These are phyloP conservation scores for Cryptosporidium andersoni DNA, from an alignment of 169 alveolate genomes.

Conservation along the genomic window DNA sequence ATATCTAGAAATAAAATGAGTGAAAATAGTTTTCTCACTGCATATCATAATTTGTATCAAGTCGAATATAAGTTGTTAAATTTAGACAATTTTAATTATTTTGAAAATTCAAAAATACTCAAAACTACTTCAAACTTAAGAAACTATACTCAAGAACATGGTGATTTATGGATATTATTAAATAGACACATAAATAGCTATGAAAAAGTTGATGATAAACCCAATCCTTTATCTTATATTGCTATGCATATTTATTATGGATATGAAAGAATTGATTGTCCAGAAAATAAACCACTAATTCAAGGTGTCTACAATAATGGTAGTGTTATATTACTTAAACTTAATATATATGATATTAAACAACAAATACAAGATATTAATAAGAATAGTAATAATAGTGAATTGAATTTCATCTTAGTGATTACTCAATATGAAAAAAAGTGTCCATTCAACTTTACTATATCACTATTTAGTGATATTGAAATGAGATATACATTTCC, in stretches of 20 bases:
- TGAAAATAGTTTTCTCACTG: not conserved
- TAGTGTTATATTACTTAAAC: constrained; percentile 14
- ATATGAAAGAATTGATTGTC: constrained; percentile 22
- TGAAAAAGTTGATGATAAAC: not conserved
- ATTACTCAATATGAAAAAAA: constrained; percentile 55
- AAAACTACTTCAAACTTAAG: too few relatives aligned
- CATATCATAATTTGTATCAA: constrained; percentile 1
- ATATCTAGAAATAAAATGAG: not conserved
- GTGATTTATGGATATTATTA: not conserved
- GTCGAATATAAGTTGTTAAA: not conserved
- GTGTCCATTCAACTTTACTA: constrained; percentile 24
- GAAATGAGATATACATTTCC: not conserved
- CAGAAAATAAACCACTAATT: constrained; percentile 33
- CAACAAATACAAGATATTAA: constrained; percentile 22
- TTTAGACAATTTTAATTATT: not conserved
- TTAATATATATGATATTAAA: constrained; percentile 1
- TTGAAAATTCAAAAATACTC: not conserved
- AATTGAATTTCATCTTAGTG: constrained; percentile 18
- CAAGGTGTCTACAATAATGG: constrained; percentile 65
- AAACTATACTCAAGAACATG: too few relatives aligned
- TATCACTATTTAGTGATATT: constrained; percentile 31
- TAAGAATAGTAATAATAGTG: not conserved
- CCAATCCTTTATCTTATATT: constrained; percentile 9
- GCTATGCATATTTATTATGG: constrained; percentile 51
- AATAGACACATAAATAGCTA: not conserved